phyloP scores from a whole-genome alignment of 2,329 filamentous ascomycete genomes.

The Aschersonia sp. region DNA sequence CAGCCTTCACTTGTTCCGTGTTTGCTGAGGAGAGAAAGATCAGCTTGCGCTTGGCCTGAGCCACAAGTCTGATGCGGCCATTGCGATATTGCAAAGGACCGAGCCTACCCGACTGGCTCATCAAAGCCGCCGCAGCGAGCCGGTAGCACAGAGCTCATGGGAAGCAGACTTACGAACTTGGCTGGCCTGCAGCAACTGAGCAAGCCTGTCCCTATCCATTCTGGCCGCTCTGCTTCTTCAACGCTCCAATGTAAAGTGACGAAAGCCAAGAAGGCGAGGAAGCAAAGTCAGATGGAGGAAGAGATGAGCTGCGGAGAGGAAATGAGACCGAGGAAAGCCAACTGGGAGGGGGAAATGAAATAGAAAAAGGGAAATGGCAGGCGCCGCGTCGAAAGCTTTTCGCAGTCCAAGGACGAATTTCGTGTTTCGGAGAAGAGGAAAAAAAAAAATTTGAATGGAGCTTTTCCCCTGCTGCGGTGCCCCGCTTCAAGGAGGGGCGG shows the following conservation, averaged over 20 bases:
- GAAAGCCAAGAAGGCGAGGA: slow-evolving; percentile 2
- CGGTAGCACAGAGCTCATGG: neutral
- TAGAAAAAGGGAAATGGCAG: slow-evolving; percentile 5
- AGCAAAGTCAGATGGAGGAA: slow-evolving; percentile 1
- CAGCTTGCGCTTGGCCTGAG: slow-evolving; percentile 11
- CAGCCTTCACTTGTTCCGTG: slow-evolving; percentile 77
- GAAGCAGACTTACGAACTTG: slow-evolving; percentile 56
- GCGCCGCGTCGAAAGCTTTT: slow-evolving; percentile 1
- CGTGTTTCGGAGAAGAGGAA: slow-evolving; percentile 6
- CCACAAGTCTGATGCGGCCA: too few relatives aligned
- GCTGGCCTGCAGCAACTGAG: slow-evolving; percentile 74
- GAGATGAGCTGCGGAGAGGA: slow-evolving; percentile 3
- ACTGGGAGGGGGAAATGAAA: neutral
- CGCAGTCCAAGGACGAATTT: neutral
- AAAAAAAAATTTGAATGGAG: slow-evolving; percentile 5
- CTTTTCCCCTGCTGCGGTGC: neutral
- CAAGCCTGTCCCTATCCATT: slow-evolving; percentile 54
- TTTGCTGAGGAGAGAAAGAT: slow-evolving; percentile 46
- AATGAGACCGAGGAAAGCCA: neutral
- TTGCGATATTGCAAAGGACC: too few relatives aligned
- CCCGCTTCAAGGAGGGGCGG: slow-evolving; percentile 4
- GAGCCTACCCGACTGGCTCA: too few relatives aligned
- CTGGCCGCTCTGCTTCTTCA: slow-evolving; percentile 3
- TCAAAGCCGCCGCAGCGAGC: too few relatives aligned
- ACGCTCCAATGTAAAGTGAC: neutral